A percentile compares a stretch with the other conserved stretches of the same genome.
These are phyloP conservation scores for Xylaria sp. DNA, from an alignment of 2,329 filamentous ascomycete species.

Conservation along the genomic window DNA sequence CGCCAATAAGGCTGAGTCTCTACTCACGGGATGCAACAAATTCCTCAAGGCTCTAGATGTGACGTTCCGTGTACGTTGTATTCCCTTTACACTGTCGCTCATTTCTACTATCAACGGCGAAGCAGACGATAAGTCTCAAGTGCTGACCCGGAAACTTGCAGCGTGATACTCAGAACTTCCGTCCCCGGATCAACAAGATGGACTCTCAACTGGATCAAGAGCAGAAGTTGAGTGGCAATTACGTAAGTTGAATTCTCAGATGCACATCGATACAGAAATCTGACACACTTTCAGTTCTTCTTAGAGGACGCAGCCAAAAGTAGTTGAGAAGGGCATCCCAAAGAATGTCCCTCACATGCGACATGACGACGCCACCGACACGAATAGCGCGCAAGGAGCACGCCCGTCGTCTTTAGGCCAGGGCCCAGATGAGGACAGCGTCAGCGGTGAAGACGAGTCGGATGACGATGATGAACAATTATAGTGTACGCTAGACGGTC, in stretches of 20 bases:
- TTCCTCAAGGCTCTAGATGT: slow-evolving; percentile 98
- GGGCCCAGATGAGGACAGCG: not conserved
- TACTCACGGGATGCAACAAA: slow-evolving; percentile 94
- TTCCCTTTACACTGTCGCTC: not conserved
- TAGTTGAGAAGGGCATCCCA: slow-evolving; percentile 4
- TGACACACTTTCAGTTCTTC: slow-evolving; percentile 1
- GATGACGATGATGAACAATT: slow-evolving; percentile 2
- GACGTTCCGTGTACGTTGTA: slow-evolving; percentile 76
- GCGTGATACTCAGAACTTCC: slow-evolving; percentile 93
- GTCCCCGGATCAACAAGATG: slow-evolving; percentile 98
- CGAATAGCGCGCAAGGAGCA: not conserved
- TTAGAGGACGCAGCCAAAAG: slow-evolving; percentile 3
- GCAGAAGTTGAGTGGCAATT: slow-evolving; percentile 94
- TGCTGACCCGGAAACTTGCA: not conserved
- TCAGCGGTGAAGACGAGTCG: not conserved
- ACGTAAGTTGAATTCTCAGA: slow-evolving; percentile 65
- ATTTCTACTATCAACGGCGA: not conserved
- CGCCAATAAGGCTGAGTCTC: slow-evolving; percentile 89
- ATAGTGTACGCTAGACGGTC: not conserved
- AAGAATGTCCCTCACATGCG: not conserved
- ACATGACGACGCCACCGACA: not conserved
- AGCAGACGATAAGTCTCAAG: not conserved
- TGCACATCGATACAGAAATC: not conserved
- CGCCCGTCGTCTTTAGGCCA: not conserved
- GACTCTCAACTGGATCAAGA: slow-evolving; percentile 97